A percentile compares a stretch with the other conserved stretches of the same genome.
Evolutionary conservation across 441 rosid species (phyloP).

Genomic region (Eruca vesicaria): DNA sequence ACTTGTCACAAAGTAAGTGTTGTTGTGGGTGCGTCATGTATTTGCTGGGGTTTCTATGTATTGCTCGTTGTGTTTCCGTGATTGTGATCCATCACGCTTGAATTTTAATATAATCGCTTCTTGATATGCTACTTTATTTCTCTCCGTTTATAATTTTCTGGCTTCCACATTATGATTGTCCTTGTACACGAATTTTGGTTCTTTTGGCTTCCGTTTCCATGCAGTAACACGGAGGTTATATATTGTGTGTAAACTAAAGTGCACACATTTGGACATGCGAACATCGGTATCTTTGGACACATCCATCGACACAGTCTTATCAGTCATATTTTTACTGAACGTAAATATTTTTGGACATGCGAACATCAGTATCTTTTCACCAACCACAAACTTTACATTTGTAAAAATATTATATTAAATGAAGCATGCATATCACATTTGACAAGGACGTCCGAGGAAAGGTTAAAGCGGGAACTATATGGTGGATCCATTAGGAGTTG

Average conservation of each 20-base stretch:
- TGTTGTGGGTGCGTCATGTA: conserved; percentile 14
- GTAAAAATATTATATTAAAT: not conserved
- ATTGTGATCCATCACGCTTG: conserved; percentile 18
- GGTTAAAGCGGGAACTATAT: not conserved
- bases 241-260: not conserved
- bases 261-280: too few relatives aligned
- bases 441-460: not conserved
- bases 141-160: not conserved
- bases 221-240: not conserved
- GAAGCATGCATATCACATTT: not conserved
- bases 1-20: not conserved
- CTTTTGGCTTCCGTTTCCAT: not conserved
- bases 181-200: not conserved
- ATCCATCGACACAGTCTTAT: not conserved
- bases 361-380: conserved; percentile 15
- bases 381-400: conserved; percentile 11
- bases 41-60: not conserved
- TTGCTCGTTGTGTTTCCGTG: conserved; percentile 20
- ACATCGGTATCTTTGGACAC: too few relatives aligned
- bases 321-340: not conserved
- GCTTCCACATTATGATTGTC: not conserved
- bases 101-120: conserved; percentile 9
- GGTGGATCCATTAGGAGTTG: not conserved
- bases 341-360: not conserved
- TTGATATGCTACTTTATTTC: not conserved